A percentile compares a stretch with the other conserved stretches of the same genome.
These are phyloP conservation scores for Monosporascus sp. DNA, from an alignment of 2,329 filamentous ascomycete genomes.

Conservation along the genomic window DNA sequence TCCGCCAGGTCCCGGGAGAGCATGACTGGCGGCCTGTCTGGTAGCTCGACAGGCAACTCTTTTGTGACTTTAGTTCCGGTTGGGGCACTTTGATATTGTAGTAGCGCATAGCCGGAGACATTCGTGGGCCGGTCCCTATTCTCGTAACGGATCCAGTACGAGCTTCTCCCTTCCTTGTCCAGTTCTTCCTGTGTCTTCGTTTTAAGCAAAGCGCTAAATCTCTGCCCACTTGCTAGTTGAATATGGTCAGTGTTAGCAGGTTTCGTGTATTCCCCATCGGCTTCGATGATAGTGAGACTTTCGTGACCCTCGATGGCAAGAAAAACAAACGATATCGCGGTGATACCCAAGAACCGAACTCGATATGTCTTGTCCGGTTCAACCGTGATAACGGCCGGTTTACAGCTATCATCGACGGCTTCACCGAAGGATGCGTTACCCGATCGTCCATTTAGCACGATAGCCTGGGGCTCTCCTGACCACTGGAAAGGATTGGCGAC, in stretches of 20 bases:
- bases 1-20: slow-evolving; percentile 23
- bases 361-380: slow-evolving; percentile 57
- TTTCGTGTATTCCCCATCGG: slow-evolving; percentile 51
- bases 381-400: slow-evolving; percentile 50
- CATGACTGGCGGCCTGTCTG: slow-evolving; percentile 23
- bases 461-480: slow-evolving; percentile 52
- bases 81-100: slow-evolving; percentile 33
- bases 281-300: slow-evolving; percentile 53
- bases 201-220: slow-evolving; percentile 51
- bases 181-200: slow-evolving; percentile 46
- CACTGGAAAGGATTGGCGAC: slow-evolving; percentile 45
- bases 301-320: slow-evolving; percentile 53
- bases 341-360: slow-evolving; percentile 53
- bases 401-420: slow-evolving; percentile 31
- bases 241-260: slow-evolving; percentile 42
- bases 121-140: slow-evolving; percentile 43
- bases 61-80: background rate
- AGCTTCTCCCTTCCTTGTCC: slow-evolving; percentile 22
- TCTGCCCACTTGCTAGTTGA: slow-evolving; percentile 53
- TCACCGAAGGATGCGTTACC: slow-evolving; percentile 34
- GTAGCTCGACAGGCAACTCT: slow-evolving; percentile 17
- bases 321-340: slow-evolving; percentile 48
- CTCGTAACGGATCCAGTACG: slow-evolving; percentile 44
- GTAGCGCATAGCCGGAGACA: slow-evolving; percentile 42
- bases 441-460: slow-evolving; percentile 54